These are phyloP conservation scores for Vigna unguiculata DNA, from an alignment of 306 rosid species.

Conservation along the genomic window DNA sequence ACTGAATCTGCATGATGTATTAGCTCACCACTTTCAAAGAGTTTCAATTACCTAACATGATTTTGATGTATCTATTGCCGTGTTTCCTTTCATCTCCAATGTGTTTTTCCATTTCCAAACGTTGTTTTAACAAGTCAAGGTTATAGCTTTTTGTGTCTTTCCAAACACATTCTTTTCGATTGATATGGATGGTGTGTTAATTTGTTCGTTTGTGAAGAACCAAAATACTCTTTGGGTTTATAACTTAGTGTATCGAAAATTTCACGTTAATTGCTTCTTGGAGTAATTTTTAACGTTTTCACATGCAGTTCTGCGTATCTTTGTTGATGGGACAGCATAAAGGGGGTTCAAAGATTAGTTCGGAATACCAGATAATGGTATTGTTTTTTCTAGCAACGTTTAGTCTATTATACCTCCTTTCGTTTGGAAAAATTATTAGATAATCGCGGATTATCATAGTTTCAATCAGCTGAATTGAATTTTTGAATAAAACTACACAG, in stretches of 20 bases:
- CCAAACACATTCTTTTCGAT: too few relatives aligned
- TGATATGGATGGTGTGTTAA: neutral
- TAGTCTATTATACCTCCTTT: conserved; percentile 12
- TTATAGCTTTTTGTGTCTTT: too few relatives aligned
- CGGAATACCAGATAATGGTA: conserved; percentile 84
- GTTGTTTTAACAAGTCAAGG: too few relatives aligned
- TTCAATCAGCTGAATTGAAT: neutral
- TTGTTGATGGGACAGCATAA: conserved; percentile 69
- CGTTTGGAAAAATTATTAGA: neutral
- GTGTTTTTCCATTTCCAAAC: too few relatives aligned
- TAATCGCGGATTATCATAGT: neutral
- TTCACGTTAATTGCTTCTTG: conserved; percentile 28
- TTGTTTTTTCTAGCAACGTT: conserved; percentile 38
- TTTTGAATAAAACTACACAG: too few relatives aligned
- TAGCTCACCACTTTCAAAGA: neutral
- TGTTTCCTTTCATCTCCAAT: neutral
- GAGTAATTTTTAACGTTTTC: conserved; percentile 73
- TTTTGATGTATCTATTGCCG: too few relatives aligned
- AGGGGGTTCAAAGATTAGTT: conserved; percentile 68
- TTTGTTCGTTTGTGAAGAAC: conserved; percentile 9
- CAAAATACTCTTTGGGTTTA: neutral
- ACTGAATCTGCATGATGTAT: neutral
- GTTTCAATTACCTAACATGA: too few relatives aligned
- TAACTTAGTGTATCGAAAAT: neutral
- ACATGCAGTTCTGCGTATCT: conserved; percentile 82